Evolutionary conservation across 23 red algal genomes (phyloP).

Genomic region (Porphyridium purpureum): DNA sequence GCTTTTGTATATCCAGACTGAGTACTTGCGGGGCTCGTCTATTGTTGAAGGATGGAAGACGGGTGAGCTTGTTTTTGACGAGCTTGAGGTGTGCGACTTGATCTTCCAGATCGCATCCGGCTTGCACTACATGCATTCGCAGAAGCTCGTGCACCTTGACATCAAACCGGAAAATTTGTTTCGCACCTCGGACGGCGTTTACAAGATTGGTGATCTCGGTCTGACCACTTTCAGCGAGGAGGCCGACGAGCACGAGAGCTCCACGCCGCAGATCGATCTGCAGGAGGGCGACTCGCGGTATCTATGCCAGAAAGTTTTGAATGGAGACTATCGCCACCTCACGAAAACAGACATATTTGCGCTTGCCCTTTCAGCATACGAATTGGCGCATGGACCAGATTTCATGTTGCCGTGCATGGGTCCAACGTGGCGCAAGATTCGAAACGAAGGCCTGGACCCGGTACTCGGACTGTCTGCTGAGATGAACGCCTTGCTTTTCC

Average conservation of each 20-base stretch:
- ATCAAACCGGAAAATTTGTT: constrained; percentile 17
- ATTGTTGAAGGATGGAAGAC: not conserved
- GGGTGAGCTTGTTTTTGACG: not conserved
- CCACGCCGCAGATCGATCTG: constrained; percentile 7
- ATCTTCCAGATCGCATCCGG: constrained; percentile 3
- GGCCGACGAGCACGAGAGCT: not conserved
- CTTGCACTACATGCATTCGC: constrained; percentile 4
- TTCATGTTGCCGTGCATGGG: not conserved
- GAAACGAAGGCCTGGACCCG: not conserved
- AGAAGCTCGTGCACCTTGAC: constrained; percentile 6
- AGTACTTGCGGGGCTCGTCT: not conserved
- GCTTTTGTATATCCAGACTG: constrained; percentile 6
- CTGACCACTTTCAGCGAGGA: not conserved
- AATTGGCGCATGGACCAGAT: constrained; percentile 2
- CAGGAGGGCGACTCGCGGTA: constrained; percentile 10
- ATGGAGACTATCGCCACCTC: constrained; percentile 5
- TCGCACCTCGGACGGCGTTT: constrained; percentile 6
- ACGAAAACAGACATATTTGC: constrained; percentile 13
- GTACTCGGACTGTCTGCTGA: not conserved
- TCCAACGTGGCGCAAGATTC: constrained; percentile 8
- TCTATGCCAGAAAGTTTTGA: constrained; percentile 1
- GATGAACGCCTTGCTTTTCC: not conserved
- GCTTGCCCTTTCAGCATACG: constrained; percentile 9
- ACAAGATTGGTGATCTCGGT: constrained; percentile 18
- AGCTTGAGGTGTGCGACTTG: not conserved